Conservation (phyloP, 495 filamentous ascomycete genomes). For the Terfezia boudieri region DNA sequence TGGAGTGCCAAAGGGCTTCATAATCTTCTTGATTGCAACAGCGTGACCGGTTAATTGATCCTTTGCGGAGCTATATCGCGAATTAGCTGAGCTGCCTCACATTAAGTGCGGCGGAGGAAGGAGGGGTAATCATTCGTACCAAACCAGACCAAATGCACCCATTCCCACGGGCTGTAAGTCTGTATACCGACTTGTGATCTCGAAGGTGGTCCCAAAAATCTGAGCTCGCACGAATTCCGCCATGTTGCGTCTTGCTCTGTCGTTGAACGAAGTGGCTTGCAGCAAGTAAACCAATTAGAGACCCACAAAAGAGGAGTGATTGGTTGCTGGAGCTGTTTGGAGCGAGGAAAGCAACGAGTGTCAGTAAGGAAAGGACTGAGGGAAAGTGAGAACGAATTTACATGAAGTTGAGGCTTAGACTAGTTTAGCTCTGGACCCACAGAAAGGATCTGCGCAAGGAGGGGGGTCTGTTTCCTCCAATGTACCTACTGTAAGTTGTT, state of each 20-base stretch:
- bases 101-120: background rate
- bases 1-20: constrained; percentile 98
- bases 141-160: constrained; percentile 95
- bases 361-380: too few species aligned
- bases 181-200: constrained; percentile 98
- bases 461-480: too few species aligned
- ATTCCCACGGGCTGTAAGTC: constrained; percentile 97
- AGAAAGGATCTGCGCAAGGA: too few species aligned
- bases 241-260: constrained; percentile 30
- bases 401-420: too few species aligned
- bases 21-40: constrained; percentile 98
- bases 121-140: constrained; percentile 32
- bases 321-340: background rate
- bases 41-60: constrained; percentile 90
- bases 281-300: too few species aligned
- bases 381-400: too few species aligned
- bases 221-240: constrained; percentile 97
- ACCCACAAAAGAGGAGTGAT: too few species aligned
- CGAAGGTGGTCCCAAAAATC: constrained; percentile 98
- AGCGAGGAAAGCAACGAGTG: constrained; percentile 3
- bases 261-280: too few species aligned
- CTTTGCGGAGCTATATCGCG: constrained; percentile 54
- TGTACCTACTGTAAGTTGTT: too few species aligned
- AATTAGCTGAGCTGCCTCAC: background rate
- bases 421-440: too few species aligned